phyloP scores from a whole-genome alignment of 495 filamentous ascomycete species.

The Pyrenopolyporus hunteri region DNA sequence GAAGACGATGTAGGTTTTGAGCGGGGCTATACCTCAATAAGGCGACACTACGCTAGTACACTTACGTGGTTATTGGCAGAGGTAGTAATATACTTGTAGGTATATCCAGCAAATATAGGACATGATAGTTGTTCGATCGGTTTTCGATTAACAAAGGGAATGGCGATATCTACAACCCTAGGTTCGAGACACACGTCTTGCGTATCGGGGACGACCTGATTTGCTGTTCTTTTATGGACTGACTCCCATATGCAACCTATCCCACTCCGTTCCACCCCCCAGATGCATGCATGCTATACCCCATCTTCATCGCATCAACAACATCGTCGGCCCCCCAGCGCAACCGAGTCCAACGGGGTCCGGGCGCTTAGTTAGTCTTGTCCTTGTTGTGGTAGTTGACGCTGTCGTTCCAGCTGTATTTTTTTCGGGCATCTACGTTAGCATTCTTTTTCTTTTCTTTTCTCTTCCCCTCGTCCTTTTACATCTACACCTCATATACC shows the following conservation, averaged over 20 bases:
- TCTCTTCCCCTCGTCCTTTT: not conserved
- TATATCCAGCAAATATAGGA: not conserved
- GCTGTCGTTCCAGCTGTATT: conserved; percentile 81
- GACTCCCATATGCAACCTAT: not conserved
- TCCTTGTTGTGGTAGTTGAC: conserved; percentile 98
- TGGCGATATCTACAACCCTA: conserved; percentile 32
- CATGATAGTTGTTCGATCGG: conserved; percentile 13
- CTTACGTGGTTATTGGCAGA: not conserved
- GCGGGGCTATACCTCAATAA: too few relatives aligned
- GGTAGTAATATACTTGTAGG: not conserved
- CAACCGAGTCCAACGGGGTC: not conserved
- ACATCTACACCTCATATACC: not conserved
- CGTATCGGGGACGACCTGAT: conserved; percentile 11
- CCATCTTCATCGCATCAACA: too few relatives aligned
- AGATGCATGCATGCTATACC: too few relatives aligned
- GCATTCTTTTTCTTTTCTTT: not conserved
- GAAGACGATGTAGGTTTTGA: too few relatives aligned
- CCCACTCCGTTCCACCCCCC: not conserved
- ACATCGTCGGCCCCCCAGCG: not conserved
- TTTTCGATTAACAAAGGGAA: conserved; percentile 31
- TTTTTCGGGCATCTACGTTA: not conserved
- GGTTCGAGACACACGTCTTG: conserved; percentile 5
- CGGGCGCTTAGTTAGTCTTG: conserved; percentile 62
- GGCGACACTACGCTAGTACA: too few relatives aligned
- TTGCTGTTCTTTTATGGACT: too few relatives aligned